These are phyloP conservation scores for Glarea lozoyensis DNA, from an alignment of 495 filamentous ascomycete genomes.

Conservation along the genomic window DNA sequence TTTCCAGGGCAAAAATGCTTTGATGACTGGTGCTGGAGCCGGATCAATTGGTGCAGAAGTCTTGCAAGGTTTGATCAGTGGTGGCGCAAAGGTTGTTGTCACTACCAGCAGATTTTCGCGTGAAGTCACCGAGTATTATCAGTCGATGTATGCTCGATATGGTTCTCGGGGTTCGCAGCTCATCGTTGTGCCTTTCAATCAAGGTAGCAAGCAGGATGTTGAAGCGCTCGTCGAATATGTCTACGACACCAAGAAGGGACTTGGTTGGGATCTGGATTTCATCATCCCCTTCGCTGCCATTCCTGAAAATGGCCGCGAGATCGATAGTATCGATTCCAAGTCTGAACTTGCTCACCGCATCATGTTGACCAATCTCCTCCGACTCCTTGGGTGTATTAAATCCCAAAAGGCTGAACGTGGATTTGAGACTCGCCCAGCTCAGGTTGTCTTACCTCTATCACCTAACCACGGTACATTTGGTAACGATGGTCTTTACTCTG, in stretches of 20 bases:
- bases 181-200: conserved; percentile 97
- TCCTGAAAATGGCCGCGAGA: conserved; percentile 94
- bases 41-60: conserved; percentile 99
- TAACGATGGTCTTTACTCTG: conserved; percentile 95
- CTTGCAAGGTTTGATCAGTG: conserved; percentile 89
- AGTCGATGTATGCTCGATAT: conserved; percentile 92
- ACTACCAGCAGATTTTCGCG: conserved; percentile 95
- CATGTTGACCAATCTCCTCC: conserved; percentile 95
- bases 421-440: conserved; percentile 89
- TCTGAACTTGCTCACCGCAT: conserved; percentile 97
- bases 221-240: conserved; percentile 91
- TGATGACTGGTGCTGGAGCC: conserved; percentile 98
- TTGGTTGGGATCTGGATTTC: conserved; percentile 97
- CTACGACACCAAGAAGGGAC: conserved; percentile 91
- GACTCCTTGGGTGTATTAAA: conserved; percentile 86
- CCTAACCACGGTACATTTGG: conserved; percentile 98
- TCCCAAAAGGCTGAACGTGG: conserved; percentile 76
- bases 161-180: conserved; percentile 92
- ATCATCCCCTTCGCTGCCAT: conserved; percentile 97
- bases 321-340: conserved; percentile 94
- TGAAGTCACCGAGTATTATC: conserved; percentile 98
- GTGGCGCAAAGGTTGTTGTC: conserved; percentile 91
- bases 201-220: conserved; percentile 95
- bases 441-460: conserved; percentile 91
- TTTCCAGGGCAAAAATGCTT: conserved; percentile 89